These are phyloP conservation scores for Pichia norvegensis DNA, from an alignment of 1,139 yeast species.

Conservation along the genomic window DNA sequence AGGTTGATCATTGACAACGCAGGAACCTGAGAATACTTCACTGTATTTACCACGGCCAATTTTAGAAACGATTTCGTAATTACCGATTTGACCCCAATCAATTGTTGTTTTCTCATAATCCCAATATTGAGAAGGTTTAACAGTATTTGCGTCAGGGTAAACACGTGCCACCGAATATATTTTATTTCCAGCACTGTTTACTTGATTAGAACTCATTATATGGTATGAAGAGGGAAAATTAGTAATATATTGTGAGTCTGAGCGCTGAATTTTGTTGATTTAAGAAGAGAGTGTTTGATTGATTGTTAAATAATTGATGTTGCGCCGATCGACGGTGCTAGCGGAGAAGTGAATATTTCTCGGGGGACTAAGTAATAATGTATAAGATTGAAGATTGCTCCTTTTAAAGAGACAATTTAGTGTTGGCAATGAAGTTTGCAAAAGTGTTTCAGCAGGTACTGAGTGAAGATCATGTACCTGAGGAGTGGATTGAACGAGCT, in stretches of 20 bases:
- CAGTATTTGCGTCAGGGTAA: conserved; percentile 76
- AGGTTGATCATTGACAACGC: conserved; percentile 44
- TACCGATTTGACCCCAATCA: conserved; percentile 57
- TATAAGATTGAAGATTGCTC: background rate
- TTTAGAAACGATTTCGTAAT: conserved; percentile 85
- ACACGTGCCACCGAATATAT: conserved; percentile 73
- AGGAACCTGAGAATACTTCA: conserved; percentile 84
- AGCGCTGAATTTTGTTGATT: background rate
- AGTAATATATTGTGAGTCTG: no score
- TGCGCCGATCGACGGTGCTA: background rate
- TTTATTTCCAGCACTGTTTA: conserved; percentile 14
- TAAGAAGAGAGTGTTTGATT: background rate
- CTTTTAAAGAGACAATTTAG: no score
- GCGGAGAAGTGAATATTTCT: background rate
- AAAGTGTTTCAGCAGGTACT: conserved; percentile 59
- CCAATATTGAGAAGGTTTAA: conserved; percentile 84
- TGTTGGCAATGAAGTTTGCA: conserved; percentile 56
- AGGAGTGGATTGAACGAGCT: conserved; percentile 61
- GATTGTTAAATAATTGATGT: no score
- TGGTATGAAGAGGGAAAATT: no score
- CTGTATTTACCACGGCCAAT: conserved; percentile 97
- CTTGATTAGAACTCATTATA: no score
- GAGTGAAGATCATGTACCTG: conserved; percentile 54
- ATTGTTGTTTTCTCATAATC: conserved; percentile 64
- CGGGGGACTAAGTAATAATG: conserved; percentile 1